Evolutionary conservation across 371 early-diverging fungal genomes (phyloP).

Genomic region (Mortierella sp.): DNA sequence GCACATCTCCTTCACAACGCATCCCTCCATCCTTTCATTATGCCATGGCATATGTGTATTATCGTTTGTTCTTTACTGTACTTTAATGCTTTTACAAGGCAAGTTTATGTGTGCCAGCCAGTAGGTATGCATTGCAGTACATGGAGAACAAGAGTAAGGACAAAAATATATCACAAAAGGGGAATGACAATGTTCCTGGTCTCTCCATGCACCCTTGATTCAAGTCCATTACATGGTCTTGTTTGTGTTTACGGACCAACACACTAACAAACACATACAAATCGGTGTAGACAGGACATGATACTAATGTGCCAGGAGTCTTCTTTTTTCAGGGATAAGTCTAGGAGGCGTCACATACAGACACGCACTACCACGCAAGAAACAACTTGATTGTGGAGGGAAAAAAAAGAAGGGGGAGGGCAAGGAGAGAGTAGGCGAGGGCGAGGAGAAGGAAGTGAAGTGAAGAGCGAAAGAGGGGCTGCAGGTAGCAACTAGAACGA

Average conservation of each 20-base stretch:
- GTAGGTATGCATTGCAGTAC: background rate
- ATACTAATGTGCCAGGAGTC: slow-evolving; percentile 4
- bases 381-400: background rate
- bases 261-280: background rate
- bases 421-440: background rate
- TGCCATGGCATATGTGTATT: too few species aligned
- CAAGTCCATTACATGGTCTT: background rate
- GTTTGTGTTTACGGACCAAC: background rate
- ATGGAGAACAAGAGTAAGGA: too few species aligned
- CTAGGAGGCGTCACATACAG: background rate
- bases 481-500: background rate
- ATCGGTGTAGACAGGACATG: background rate
- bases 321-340: background rate
- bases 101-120: too few species aligned
- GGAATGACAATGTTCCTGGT: slow-evolving; percentile 11
- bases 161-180: background rate
- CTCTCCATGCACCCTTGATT: background rate
- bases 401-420: background rate
- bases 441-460: background rate
- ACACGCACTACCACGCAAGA: background rate
- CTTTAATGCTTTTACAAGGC: too few species aligned
- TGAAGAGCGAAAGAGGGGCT: background rate
- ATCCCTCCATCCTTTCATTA: background rate
- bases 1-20: background rate
- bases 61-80: too few species aligned